Base-by-base conservation (phyloP, 2,329 filamentous ascomycete species). In the Penicillium frequentans region DNA sequence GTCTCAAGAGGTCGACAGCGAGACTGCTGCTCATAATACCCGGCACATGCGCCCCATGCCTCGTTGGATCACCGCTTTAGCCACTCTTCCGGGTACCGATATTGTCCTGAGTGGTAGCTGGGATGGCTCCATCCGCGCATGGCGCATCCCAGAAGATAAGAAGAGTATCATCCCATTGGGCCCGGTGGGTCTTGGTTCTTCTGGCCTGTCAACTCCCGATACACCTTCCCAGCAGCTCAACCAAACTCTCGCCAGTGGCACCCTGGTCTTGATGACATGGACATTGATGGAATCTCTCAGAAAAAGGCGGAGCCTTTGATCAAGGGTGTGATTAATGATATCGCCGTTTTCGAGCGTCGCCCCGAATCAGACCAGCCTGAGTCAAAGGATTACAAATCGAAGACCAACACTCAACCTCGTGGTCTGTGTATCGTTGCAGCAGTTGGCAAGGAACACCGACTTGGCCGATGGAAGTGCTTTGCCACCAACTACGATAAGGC, bases 81-180 rank as follows among this genome's bases (percentile, higher is more conserved):
- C 87, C 49, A 89, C 91, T 0, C 83, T 99, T 49, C 93, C 95
- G 0, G 97, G 93, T 73, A 93, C 91, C 5, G 92, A 99, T 69
- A 80, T 96, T 50, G 86, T 99, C 55, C 81, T 99, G 50, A 96
- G 88, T 63, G 95, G 93, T 31, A 96, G 91, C 75, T 99, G 93
- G 93, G 95, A 96, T 71, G 95, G 95, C 2, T 87, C 85, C 73
- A 82, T 99, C 56, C 83, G 93, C 49, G 88, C 88, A 5, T 99
- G 95, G 95, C 86, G 84, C 59, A 82, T 99, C 21, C 89, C 87
- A 52, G 86, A 90, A 43, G 93, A 97, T 72, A 95, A 93, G 77
- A 86, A 85, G 72, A 86, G 82, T 62, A 84, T 99, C 45, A 87
- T 95, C 68, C 77, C 85, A 0, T 75, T 91, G 8, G 92, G 91